Evolutionary conservation across 2,329 filamentous ascomycete species (phyloP), one percentile per base, ranked within the genome.

Genomic region (Blastomyces parvus): DNA sequence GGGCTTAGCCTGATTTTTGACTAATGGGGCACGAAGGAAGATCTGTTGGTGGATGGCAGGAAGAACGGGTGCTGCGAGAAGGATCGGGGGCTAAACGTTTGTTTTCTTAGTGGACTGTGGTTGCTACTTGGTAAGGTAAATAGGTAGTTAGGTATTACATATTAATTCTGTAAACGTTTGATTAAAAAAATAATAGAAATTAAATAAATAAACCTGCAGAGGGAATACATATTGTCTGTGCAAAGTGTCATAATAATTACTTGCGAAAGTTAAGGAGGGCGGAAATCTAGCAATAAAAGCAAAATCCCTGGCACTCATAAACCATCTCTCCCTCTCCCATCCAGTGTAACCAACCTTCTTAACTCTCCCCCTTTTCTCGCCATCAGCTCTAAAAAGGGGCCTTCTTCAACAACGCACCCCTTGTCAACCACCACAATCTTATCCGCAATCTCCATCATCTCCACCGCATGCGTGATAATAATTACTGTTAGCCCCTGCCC

Each of bases 361-460:
- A 81, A 72, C 72, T 86, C 83, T 46, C 76, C 77, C 0, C 80
- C 81, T 2, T 70, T 60, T 33, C 65, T 69, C 38, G 64, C 67
- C 56, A 83, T 69, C 68, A 97, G 73, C 64, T 85, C 84, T 1
- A 81, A 76, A 74, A 87, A 96, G 0, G 74, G 70, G 0, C 92
- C 92, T 71, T 93, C 84, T 2, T 85, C 88, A 7, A 90, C 84
- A 1, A 83, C 79, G 2, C 83, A 81, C 0, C 86, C 83, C n/a
- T 89, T 83, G 36, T 95, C 80, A 64, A 87, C 68, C 66, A 97
- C 84, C 0, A 93, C 79, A 8, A 97, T 79, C 55, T 84, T 81
- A 71, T 91, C 86, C 0, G 88, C 89, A 64, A 90, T 83, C 63
- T 82, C 81, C 89, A 97, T 97, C 90, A 96, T 95, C 70, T 93